These are phyloP conservation scores for Lagerstroemia speciosa DNA, from an alignment of 345 rosid species.

Conservation along the genomic window DNA sequence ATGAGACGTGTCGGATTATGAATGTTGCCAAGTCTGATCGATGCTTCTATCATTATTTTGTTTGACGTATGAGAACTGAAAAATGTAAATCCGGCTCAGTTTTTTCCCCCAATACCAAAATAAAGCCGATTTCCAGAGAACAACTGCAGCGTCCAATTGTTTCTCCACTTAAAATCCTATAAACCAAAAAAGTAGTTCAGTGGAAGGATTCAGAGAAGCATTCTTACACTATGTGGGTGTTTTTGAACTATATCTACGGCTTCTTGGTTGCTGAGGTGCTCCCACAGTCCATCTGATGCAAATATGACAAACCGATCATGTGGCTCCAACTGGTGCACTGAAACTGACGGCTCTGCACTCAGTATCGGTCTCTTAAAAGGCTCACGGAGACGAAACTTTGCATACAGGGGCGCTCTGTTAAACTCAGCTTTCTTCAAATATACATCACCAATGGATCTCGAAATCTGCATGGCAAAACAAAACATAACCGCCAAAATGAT, in stretches of 20 bases:
- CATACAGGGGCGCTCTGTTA: conserved; percentile 34
- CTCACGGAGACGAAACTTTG: conserved; percentile 31
- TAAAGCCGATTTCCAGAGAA: neutral
- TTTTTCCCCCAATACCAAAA: no score
- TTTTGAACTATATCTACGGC: conserved; percentile 42
- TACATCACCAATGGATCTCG: conserved; percentile 42
- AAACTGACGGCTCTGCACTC: conserved; percentile 39
- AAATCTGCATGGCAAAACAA: conserved; percentile 18
- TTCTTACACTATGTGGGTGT: conserved; percentile 28
- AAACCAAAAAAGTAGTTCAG: no score
- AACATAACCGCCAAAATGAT: no score
- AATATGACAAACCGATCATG: conserved; percentile 38
- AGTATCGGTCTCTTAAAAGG: conserved; percentile 35
- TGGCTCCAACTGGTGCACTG: conserved; percentile 27
- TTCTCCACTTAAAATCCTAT: neutral
- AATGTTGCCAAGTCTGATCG: no score
- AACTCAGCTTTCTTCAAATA: conserved; percentile 42
- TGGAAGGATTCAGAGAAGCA: neutral
- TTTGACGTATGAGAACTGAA: no score
- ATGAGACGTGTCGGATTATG: no score
- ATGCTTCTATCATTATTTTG: no score
- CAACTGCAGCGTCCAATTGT: neutral
- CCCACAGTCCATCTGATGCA: conserved; percentile 53
- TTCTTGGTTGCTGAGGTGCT: conserved; percentile 44
- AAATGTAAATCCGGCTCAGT: no score